Conservation (phyloP, 1,139 yeast species). For the Blastobotrys capitulatus region DNA sequence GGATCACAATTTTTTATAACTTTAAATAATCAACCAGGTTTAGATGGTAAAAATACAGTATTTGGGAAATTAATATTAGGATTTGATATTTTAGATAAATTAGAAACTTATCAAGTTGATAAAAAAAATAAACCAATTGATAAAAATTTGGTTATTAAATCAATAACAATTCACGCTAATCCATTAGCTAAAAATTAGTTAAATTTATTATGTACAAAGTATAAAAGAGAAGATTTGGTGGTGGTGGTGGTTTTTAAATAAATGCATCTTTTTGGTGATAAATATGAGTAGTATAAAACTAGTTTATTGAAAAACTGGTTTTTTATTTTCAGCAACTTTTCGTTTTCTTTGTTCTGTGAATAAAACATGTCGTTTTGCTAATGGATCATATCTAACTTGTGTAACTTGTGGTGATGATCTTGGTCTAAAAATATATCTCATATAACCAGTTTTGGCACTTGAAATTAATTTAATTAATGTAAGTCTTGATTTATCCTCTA, state of each 20-base stretch:
- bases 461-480: slow-evolving; percentile 66
- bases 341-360: slow-evolving; percentile 87
- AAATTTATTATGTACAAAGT: background rate
- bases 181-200: slow-evolving; percentile 32
- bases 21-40: slow-evolving; percentile 36
- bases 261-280: too few relatives aligned
- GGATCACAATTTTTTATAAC: slow-evolving; percentile 43
- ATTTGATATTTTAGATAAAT: slow-evolving; percentile 32
- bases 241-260: too few relatives aligned
- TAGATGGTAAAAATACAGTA: slow-evolving; percentile 54
- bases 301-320: slow-evolving; percentile 25
- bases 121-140: slow-evolving; percentile 39
- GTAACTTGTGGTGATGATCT: slow-evolving; percentile 74
- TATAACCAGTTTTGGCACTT: slow-evolving; percentile 81
- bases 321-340: slow-evolving; percentile 56
- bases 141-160: slow-evolving; percentile 23
- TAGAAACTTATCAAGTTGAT: slow-evolving; percentile 39
- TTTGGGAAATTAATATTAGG: slow-evolving; percentile 50
- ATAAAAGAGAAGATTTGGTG: background rate
- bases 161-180: slow-evolving; percentile 39
- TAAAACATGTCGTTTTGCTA: slow-evolving; percentile 72
- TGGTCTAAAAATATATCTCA: slow-evolving; percentile 73
- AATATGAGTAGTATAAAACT: too few relatives aligned
- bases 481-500: slow-evolving; percentile 24
- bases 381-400: slow-evolving; percentile 86